Evolutionary conservation across 2,329 filamentous ascomycete genomes (phyloP), one percentile per base, ranked within the genome.

Genomic region (Whalleya microplaca): DNA sequence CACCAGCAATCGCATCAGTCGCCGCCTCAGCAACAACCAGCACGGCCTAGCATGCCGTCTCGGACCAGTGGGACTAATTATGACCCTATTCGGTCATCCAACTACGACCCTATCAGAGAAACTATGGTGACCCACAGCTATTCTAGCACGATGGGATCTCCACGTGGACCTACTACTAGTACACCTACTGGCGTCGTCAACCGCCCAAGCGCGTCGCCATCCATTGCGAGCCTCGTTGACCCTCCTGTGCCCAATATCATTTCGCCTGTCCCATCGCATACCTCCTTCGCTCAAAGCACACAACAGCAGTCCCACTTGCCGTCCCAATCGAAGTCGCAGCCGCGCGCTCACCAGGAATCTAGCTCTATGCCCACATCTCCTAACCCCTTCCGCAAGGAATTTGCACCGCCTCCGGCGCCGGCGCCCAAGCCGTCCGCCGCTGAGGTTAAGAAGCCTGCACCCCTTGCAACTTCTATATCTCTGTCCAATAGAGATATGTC

Each of bases 201-300:
- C 73, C 85, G 89, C 52, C 89, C 91, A n/a, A 94, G 90, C 70
- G 90, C 90, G 41, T 97, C 94, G 3, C 93, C 94, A 1, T 94
- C 94, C 2, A 96, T 97, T 64, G 89, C 92, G 5, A 96, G 91
- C 74, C 82, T 97, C 55, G 91, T 97, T 48, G 92, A 96, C 64
- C 89, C 88, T 32, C 83, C 83, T 9, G 75, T 78, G 45, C 78
- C 74, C 45, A 64, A 62, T 53, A 71, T 73, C 21, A 72, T 73
- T 21, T 78, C 75, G 3, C 78, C 73, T 44, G 73, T 72, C 14
- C 71, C 74, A 5, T 73, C 72, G 3, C 71, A 72, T 37, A 68
- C 67, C 3, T 69, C 73, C 16, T 76, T 75, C 55, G 65, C 65
- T 16, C 71, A 68, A 21, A 70, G 65, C 41, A 58, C 64, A 21